Base-by-base conservation (phyloP, 768 basidiomycete genomes). In the Tylopilus vinaceipallidus region DNA sequence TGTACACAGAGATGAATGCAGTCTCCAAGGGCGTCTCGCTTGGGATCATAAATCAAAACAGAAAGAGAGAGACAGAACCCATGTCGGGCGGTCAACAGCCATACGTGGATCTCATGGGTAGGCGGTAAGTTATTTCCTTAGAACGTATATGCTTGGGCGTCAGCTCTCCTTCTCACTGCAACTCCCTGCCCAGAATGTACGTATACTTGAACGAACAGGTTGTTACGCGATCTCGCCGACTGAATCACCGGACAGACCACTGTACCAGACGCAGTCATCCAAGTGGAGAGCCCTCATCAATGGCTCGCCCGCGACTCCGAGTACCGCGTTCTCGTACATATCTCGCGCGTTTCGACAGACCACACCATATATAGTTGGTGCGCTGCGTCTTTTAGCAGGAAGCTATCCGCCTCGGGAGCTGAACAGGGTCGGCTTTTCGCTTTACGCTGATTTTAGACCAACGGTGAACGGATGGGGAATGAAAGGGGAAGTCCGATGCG, bases 1-100 rank as follows among this genome's bases (percentile, higher is more conserved):
- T 86, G 17, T 97, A 93, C 66, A 95, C 94, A 10, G 92, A 95
- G 64, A 81, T 95, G 79, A 95, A 95, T 55, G 91, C 91, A 1
- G 72, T 89, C 33, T 74, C 86, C 24, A 95, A 93, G 65, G 94
- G 92, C 11, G 75, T 91, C 20, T 84, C 86, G 29, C 73, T 97
- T 22, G 93, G 95, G 3, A 78, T 94, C 47, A 85, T 84, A 60
- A 75, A 84, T 43, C 66, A 75, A 55, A 72, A 74, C 23, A 77
- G 77, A 43, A 76, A 77, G 50, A 74, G 73, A 52, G 78, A 77
- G 26, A 74, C 75, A 53, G 84, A 86, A 56, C 81, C 80, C 3
- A 67, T 66, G 8, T 69, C 71, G 45, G 74, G 70, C 43, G 85
- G 82, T 29, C 74, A 83, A 3, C 91, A 94, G 64, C 89, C 91